A percentile compares a stretch with the other conserved stretches of the same genome.
Evolutionary conservation across 352 stramenopile genomes (phyloP).

Genomic region (Phytophthora cactorum): DNA sequence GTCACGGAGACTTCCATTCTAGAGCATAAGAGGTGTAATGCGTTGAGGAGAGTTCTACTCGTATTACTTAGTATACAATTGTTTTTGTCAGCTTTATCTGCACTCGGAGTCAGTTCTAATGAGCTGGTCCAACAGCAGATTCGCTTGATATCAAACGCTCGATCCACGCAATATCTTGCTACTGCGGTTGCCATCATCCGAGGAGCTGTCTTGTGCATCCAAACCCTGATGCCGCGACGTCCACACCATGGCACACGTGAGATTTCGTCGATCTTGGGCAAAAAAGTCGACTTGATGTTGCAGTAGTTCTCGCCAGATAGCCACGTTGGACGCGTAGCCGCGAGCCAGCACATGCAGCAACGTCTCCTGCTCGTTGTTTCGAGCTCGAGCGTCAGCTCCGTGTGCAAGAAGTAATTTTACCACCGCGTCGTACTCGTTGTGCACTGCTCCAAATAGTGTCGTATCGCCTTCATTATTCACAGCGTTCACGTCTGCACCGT

Average conservation of each 20-base stretch:
- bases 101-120: not conserved
- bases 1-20: no score
- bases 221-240: constrained; percentile 5
- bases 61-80: no score
- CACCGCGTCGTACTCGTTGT: constrained; percentile 25
- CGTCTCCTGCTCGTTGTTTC: constrained; percentile 25
- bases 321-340: constrained; percentile 31
- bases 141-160: constrained; percentile 10
- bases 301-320: constrained; percentile 33
- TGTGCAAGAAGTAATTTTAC: constrained; percentile 28
- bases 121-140: constrained; percentile 5
- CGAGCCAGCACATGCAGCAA: constrained; percentile 37
- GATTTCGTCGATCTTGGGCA: constrained; percentile 20
- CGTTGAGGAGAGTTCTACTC: no score
- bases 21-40: no score
- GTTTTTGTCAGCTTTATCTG: no score
- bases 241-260: constrained; percentile 33
- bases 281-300: constrained; percentile 23
- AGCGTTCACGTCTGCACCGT: constrained; percentile 39
- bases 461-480: constrained; percentile 37
- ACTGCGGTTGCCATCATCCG: not conserved
- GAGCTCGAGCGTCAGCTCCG: constrained; percentile 21
- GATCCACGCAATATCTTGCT: constrained; percentile 16
- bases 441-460: constrained; percentile 36
- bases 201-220: not conserved